Conservation (phyloP, 371 early-diverging fungal species). For the Fennellomyces sp. region DNA sequence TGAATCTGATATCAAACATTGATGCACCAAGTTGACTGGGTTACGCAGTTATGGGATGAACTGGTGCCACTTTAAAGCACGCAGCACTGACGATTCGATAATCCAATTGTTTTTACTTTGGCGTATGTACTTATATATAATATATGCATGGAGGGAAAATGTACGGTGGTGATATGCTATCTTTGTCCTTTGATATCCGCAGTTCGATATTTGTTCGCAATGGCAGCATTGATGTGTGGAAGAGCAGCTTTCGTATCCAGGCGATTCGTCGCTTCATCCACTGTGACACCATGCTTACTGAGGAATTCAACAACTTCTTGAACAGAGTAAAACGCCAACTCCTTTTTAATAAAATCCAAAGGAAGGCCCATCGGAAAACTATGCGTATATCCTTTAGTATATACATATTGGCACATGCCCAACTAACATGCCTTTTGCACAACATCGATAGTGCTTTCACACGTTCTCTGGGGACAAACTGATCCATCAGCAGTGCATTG, state of each 20-base stretch:
- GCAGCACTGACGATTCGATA: too few species aligned
- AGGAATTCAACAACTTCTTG: conserved; percentile 45
- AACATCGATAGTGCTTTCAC: conserved; percentile 67
- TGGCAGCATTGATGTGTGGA: conserved; percentile 40
- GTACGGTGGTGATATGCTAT: too few species aligned
- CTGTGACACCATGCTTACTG: conserved; percentile 20
- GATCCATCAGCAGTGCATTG: conserved; percentile 86
- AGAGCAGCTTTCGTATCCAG: conserved; percentile 58
- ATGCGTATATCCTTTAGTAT: not conserved
- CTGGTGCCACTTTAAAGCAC: too few species aligned
- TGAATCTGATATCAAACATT: too few species aligned
- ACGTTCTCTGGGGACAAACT: conserved; percentile 87
- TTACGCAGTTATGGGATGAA: too few species aligned
- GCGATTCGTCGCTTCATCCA: conserved; percentile 7
- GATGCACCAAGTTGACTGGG: too few species aligned
- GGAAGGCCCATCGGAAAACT: conserved; percentile 58
- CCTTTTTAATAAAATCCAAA: conserved; percentile 38
- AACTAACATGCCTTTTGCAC: conserved; percentile 65
- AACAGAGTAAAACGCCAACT: conserved; percentile 46
- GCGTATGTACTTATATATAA: too few species aligned
- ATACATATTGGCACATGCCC: not conserved
- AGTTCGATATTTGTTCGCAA: conserved; percentile 53
- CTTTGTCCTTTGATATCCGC: conserved; percentile 77
- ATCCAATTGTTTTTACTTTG: too few species aligned
- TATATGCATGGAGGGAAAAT: too few species aligned